Evolutionary conservation across 805 yeast species (phyloP), one percentile per base, ranked within the genome.

Genomic region (Ogataea methanolica): DNA sequence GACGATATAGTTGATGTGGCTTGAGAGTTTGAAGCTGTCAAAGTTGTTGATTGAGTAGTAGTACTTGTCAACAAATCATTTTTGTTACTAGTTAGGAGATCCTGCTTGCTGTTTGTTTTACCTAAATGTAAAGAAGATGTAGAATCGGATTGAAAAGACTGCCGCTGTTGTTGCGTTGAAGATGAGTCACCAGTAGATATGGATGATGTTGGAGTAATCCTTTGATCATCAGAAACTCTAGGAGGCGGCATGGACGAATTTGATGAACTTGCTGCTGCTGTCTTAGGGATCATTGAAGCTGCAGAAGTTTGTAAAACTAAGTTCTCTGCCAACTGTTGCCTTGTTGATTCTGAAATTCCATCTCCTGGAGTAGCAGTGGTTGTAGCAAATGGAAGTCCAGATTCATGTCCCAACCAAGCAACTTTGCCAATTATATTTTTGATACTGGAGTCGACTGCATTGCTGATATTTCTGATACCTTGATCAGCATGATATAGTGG

Each of bases 371-470:
- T 5, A 17, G 22, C 16, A 6, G 6, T 26, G 4, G 15, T 42
- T 19, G 21, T 19, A 19, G 21, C 21, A 19, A 19, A 19, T 19
- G 21, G 21, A 38, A 19, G 9, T 31, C 23, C 26, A 8, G 59
- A 35, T 5, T 49, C 55, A 29, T 54, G 55, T 23, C 47, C 51
- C 33, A 63, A 45, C 64, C 67, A 62, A 0, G 69, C 49, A 14
- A 68, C 69, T 48, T 53, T 59, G 2, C 70, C 70, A 45, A 67
- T 58, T 3, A 68, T 61, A 49, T 53, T 61, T 36, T 56, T 57
- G 29, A 68, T 54, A 49, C 70, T 66, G 15, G 65, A 51, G 47
- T 68, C 72, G 16, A 68, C 67, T n/a, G 71, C 61, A 33, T 48
- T 54, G 42, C 70, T 64, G 15, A 68, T 63, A 11, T 63, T 59